These are phyloP conservation scores for Trametes cinnabarina DNA, from an alignment of 768 basidiomycete genomes.

Conservation along the genomic window DNA sequence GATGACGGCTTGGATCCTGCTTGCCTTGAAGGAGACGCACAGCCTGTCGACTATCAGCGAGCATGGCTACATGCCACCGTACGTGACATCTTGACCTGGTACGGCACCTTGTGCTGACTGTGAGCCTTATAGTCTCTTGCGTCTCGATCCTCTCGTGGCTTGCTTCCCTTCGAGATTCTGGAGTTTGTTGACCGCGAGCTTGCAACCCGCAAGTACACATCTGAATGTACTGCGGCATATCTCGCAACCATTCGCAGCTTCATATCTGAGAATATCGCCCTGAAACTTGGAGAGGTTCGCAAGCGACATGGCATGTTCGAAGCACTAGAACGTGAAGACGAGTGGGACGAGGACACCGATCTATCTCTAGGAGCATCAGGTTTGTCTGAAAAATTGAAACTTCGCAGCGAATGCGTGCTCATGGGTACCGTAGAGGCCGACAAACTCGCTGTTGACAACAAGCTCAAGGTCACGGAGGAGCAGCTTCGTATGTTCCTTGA, in stretches of 20 bases:
- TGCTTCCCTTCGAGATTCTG: slow-evolving; percentile 86
- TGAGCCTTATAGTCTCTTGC: slow-evolving; percentile 53
- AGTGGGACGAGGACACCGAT: slow-evolving; percentile 79
- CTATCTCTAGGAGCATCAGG: slow-evolving; percentile 73
- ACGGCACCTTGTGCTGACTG: not conserved
- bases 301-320: slow-evolving; percentile 79
- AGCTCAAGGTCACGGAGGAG: slow-evolving; percentile 78
- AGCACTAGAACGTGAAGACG: slow-evolving; percentile 67
- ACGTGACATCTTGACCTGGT: slow-evolving; percentile 22
- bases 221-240: slow-evolving; percentile 71
- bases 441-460: slow-evolving; percentile 81
- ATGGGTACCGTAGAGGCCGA: slow-evolving; percentile 49
- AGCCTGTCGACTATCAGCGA: slow-evolving; percentile 86
- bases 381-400: slow-evolving; percentile 26
- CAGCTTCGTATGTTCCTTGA: slow-evolving; percentile 81
- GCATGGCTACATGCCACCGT: slow-evolving; percentile 86
- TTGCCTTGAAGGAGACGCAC: slow-evolving; percentile 92
- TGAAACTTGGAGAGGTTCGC: slow-evolving; percentile 64
- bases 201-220: slow-evolving; percentile 53
- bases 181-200: slow-evolving; percentile 69
- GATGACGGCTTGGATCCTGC: slow-evolving; percentile 98
- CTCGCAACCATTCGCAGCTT: slow-evolving; percentile 67
- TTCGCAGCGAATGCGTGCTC: not conserved
- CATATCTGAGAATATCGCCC: slow-evolving; percentile 63
- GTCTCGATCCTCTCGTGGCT: slow-evolving; percentile 53